Evolutionary conservation across 2,329 filamentous ascomycete genomes (phyloP).

Genomic region (Cercospora sesami): DNA sequence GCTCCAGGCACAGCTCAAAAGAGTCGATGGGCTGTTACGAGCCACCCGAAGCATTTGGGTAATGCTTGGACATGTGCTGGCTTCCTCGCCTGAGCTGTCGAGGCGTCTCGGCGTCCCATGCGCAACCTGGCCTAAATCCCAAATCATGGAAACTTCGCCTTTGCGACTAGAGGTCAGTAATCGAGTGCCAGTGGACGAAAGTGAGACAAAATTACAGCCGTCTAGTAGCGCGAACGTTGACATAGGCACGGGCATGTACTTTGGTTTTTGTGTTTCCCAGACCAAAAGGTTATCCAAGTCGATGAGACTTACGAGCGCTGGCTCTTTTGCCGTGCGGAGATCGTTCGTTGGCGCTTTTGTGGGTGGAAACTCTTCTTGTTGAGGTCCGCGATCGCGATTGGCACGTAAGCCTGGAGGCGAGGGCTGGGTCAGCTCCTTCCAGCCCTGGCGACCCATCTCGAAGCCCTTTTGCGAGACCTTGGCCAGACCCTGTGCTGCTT

Average conservation of each 20-base stretch:
- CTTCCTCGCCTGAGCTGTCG: constrained; percentile 19
- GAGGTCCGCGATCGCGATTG: constrained; percentile 22
- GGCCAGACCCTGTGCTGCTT: constrained; percentile 74
- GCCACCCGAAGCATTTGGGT: constrained; percentile 86
- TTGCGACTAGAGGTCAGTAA: constrained; percentile 79
- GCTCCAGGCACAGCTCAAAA: constrained; percentile 87
- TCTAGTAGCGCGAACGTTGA: constrained; percentile 70
- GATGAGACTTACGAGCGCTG: constrained; percentile 71
- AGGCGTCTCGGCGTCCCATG: constrained; percentile 41
- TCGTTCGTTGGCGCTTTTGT: constrained; percentile 68
- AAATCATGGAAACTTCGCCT: constrained; percentile 79
- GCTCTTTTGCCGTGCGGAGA: constrained; percentile 59
- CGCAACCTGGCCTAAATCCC: constrained; percentile 68
- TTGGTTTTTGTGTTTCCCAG: constrained; percentile 49
- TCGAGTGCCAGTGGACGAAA: constrained; percentile 70
- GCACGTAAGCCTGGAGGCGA: constrained; percentile 40
- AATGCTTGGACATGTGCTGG: constrained; percentile 54
- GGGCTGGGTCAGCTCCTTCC: constrained; percentile 76
- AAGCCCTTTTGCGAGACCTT: constrained; percentile 60
- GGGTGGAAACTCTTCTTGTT: constrained; percentile 60
- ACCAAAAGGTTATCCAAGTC: constrained; percentile 64
- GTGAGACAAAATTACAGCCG: constrained; percentile 78
- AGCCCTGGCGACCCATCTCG: constrained; percentile 73
- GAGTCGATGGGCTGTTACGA: constrained; percentile 85
- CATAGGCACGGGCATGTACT: constrained; percentile 57